These are phyloP conservation scores for Colletotrichum lentis DNA, from an alignment of 2,329 filamentous ascomycete species.

Conservation along the genomic window DNA sequence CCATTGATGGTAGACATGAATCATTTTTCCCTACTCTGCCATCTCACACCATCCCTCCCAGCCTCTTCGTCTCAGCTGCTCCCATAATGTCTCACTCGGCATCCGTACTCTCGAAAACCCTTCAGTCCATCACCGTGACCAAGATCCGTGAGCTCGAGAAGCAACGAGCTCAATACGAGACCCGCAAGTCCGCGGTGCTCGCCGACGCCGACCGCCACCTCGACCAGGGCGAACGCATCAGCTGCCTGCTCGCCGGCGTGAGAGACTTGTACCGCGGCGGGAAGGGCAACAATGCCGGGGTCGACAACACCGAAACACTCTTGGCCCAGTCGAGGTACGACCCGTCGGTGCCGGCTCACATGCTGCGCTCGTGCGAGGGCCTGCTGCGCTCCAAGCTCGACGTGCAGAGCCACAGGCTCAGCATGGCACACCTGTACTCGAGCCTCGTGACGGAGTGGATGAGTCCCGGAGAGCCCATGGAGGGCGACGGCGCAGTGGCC, in stretches of 20 bases:
- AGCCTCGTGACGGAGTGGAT: slow-evolving; percentile 60
- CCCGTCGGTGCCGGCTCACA: slow-evolving; percentile 50
- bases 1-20: too few relatives aligned
- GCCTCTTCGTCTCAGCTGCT: neutral
- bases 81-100: neutral
- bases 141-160: slow-evolving; percentile 56
- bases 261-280: slow-evolving; percentile 36
- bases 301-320: slow-evolving; percentile 53
- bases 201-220: slow-evolving; percentile 41
- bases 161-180: slow-evolving; percentile 50
- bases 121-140: slow-evolving; percentile 54
- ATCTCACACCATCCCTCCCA: neutral
- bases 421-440: slow-evolving; percentile 56
- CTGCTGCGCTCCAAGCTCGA: slow-evolving; percentile 51
- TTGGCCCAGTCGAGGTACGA: slow-evolving; percentile 52
- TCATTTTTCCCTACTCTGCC: neutral
- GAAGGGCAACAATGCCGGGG: slow-evolving; percentile 45
- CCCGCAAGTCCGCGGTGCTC: slow-evolving; percentile 46
- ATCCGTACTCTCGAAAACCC: slow-evolving; percentile 49
- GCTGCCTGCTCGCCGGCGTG: slow-evolving; percentile 39
- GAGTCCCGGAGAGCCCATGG: slow-evolving; percentile 42
- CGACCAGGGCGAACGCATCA: slow-evolving; percentile 45
- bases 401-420: slow-evolving; percentile 53
- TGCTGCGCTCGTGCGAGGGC: slow-evolving; percentile 48
- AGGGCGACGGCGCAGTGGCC: slow-evolving; percentile 33